Base-by-base conservation (phyloP, 345 rosid genomes). In the Salix koriyanagi region DNA sequence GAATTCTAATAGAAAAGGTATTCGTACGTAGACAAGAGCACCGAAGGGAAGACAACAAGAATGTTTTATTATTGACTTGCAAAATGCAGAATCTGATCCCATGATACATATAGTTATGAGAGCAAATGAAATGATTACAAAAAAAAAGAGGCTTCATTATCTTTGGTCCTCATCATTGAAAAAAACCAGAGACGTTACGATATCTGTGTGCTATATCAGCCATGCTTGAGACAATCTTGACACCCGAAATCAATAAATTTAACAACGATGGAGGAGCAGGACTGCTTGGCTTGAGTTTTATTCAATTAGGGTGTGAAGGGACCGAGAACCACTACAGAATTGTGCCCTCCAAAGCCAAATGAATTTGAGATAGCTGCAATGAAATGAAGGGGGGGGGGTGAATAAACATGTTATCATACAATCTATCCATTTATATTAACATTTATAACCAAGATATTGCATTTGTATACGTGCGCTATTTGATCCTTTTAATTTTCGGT, bases 281-380 rank as follows among this genome's bases (percentile, higher is more conserved):
- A 34, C 52, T 69, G 23, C 15, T 61, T n/a, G 60, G 70, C 48
- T 28, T 44, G 23, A 54, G 64, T 14, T 75, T 50, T 58, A 50
- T 73, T 61, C 28, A 21, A 21, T 67, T 66, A 88, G 36, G 87
- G 83, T 39, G 23, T 61, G 81, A 84, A 90, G 21, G 91, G 88
- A 71, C 91, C 89, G 69, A 90, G 88, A 69, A 88, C 94, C 32
- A 90, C 89, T 77, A 87, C 94, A 0, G 90, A 88, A 60, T 90
- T 90, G 84, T 86, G 94, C 34, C 94, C 91, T 14, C 94, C 90
- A 52, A 90, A 87, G 54, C 89, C 91, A 62, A 90, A 86, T 65
- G 91, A 90, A 70, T 90, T 90, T 28, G 91, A 90, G 78, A 87
- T 90, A 61, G 76, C 94, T 90, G 89, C 82, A 79, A 4, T 3